Percentiles rank a stretch among this genome's conserved stretches.
Evolutionary conservation across 257 asterid genomes (phyloP).

Genomic region (Orobanche coerulescens): DNA sequence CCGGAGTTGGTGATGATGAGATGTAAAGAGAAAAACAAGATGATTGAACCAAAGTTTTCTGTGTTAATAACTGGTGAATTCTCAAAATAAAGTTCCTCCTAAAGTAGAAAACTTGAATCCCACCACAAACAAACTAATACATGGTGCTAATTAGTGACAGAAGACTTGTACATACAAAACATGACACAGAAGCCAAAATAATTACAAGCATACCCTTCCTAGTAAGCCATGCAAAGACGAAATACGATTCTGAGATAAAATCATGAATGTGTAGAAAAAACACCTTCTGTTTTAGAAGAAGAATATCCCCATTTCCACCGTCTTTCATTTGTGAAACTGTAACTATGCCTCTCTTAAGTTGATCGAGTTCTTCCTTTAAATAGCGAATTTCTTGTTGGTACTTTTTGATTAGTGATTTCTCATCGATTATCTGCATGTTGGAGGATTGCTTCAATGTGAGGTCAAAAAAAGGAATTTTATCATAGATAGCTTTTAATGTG

Average conservation of each 20-base stretch:
- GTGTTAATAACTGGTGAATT: neutral
- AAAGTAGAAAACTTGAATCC: neutral
- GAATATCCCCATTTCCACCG: slow-evolving; percentile 59
- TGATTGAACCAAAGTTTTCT: neutral
- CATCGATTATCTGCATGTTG: slow-evolving; percentile 84
- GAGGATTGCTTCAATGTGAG: slow-evolving; percentile 20
- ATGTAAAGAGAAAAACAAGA: neutral
- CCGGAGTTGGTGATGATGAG: neutral
- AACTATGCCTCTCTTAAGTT: slow-evolving; percentile 80
- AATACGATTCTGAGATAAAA: slow-evolving; percentile 10
- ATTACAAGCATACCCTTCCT: slow-evolving; percentile 6
- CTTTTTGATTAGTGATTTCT: slow-evolving; percentile 94
- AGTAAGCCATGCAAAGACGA: too few species aligned
- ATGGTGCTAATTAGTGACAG: neutral
- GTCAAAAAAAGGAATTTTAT: slow-evolving; percentile 9
- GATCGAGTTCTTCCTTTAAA: slow-evolving; percentile 93
- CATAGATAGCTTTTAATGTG: slow-evolving; percentile 15
- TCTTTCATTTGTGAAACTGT: slow-evolving; percentile 59
- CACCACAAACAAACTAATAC: too few species aligned
- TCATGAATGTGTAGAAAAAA: neutral
- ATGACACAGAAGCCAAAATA: neutral
- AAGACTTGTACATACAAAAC: neutral
- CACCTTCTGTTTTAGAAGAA: slow-evolving; percentile 94
- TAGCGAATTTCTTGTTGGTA: slow-evolving; percentile 90
- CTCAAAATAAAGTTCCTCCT: slow-evolving; percentile 13